Conservation (phyloP, 805 yeast species). For the Saccharomycopsis babjevae region DNA sequence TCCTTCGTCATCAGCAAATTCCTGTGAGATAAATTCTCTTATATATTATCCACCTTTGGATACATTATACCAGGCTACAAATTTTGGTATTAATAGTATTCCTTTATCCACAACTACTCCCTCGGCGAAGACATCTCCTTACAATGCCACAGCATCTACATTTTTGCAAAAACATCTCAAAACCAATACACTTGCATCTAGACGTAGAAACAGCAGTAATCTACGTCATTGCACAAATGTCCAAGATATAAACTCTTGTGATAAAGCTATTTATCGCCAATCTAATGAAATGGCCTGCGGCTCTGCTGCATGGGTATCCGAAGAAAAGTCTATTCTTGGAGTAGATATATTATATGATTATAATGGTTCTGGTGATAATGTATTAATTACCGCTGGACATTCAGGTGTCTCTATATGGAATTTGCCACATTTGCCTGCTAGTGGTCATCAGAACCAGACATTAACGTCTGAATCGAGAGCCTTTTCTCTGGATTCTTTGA, state of each 20-base stretch:
- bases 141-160: conserved; percentile 30
- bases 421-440: conserved; percentile 6
- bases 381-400: conserved; percentile 15
- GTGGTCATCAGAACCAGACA: not conserved
- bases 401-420: conserved; percentile 16
- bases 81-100: conserved; percentile 11
- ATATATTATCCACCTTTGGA: conserved; percentile 36
- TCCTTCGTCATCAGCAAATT: conserved; percentile 17
- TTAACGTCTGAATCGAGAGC: not conserved
- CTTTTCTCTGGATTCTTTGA: not conserved
- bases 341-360: conserved; percentile 19
- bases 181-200: conserved; percentile 32
- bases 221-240: not conserved
- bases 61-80: conserved; percentile 50
- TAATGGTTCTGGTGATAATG: conserved; percentile 7
- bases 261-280: conserved; percentile 52
- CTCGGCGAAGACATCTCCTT: conserved; percentile 44
- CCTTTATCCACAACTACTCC: not conserved
- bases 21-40: conserved; percentile 50
- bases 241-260: conserved; percentile 6
- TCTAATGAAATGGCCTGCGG: conserved; percentile 29
- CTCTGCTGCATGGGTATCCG: conserved; percentile 62
- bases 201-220: not conserved
- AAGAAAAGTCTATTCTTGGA: conserved; percentile 15
- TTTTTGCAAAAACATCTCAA: not conserved